These are phyloP conservation scores for Calocera viscosa DNA, from an alignment of 768 basidiomycete genomes.

Conservation along the genomic window DNA sequence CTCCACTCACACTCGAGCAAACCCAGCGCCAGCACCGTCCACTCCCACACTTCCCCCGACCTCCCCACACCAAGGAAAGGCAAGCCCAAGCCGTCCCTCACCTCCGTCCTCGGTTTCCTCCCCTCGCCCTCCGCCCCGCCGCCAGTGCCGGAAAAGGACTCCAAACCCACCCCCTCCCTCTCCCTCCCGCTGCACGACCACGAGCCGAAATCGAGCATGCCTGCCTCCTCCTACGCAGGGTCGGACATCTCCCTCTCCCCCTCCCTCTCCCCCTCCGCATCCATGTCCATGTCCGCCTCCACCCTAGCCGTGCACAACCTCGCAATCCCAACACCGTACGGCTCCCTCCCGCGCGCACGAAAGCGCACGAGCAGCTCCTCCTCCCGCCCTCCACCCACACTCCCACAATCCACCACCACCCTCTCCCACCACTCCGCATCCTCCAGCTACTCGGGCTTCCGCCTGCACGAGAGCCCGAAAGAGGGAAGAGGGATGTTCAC, in stretches of 20 bases:
- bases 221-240: not conserved
- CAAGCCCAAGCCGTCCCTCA: not conserved
- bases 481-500: not conserved
- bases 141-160: no score
- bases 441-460: no score
- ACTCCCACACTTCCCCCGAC: not conserved
- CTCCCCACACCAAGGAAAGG: not conserved
- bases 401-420: not conserved
- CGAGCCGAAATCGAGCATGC: not conserved
- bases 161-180: not conserved
- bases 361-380: not conserved
- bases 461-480: not conserved
- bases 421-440: not conserved
- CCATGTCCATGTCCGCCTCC: not conserved
- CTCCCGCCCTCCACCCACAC: not conserved
- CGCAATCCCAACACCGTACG: not conserved
- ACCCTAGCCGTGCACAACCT: not conserved
- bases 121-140: no score
- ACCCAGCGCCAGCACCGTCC: not conserved
- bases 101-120: no score
- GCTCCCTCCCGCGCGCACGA: not conserved
- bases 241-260: not conserved
- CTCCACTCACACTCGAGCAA: no score
- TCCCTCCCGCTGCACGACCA: not conserved
- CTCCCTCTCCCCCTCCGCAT: not conserved